Conservation (phyloP, 2,329 filamentous ascomycete species). For the Dothiorella sarmentorum region DNA sequence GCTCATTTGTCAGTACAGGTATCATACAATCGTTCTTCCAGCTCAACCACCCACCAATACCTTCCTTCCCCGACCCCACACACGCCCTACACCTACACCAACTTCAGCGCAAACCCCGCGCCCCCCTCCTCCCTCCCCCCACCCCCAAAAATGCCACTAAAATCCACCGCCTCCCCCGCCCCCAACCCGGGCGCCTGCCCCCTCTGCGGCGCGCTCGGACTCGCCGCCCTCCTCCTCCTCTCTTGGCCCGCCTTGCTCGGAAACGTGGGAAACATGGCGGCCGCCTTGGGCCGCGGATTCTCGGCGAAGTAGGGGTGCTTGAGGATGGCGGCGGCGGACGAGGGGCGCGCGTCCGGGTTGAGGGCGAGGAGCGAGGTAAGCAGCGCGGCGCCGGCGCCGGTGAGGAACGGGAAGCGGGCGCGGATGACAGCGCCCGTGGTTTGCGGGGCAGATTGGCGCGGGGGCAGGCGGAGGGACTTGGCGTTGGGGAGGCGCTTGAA, state of each 20-base stretch:
- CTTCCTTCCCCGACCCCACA: no score
- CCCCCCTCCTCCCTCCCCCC: slow-evolving; percentile 43
- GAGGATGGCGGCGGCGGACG: slow-evolving; percentile 70
- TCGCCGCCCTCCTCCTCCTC: slow-evolving; percentile 66
- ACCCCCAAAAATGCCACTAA: slow-evolving; percentile 49
- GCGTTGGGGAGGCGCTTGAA: slow-evolving; percentile 88
- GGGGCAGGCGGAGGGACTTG: slow-evolving; percentile 65
- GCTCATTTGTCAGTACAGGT: no score
- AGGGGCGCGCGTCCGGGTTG: slow-evolving; percentile 68
- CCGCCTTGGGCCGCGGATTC: slow-evolving; percentile 83
- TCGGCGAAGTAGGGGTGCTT: slow-evolving; percentile 82
- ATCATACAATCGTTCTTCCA: no score
- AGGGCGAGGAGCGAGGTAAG: slow-evolving; percentile 68
- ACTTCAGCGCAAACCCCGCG: slow-evolving; percentile 44
- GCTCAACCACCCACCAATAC: no score
- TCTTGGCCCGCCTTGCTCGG: slow-evolving; percentile 94
- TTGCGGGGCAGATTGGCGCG: slow-evolving; percentile 47
- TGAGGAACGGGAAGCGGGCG: slow-evolving; percentile 76
- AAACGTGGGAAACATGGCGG: slow-evolving; percentile 94
- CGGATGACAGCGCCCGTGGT: slow-evolving; percentile 58
- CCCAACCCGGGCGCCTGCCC: slow-evolving; percentile 60
- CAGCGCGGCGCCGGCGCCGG: slow-evolving; percentile 67
- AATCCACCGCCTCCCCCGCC: slow-evolving; percentile 43
- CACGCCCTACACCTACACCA: no score
- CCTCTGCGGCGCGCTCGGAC: slow-evolving; percentile 77